Conservation (phyloP, 1,284 basidiomycete genomes). For the Ceratobasidium sp. region DNA sequence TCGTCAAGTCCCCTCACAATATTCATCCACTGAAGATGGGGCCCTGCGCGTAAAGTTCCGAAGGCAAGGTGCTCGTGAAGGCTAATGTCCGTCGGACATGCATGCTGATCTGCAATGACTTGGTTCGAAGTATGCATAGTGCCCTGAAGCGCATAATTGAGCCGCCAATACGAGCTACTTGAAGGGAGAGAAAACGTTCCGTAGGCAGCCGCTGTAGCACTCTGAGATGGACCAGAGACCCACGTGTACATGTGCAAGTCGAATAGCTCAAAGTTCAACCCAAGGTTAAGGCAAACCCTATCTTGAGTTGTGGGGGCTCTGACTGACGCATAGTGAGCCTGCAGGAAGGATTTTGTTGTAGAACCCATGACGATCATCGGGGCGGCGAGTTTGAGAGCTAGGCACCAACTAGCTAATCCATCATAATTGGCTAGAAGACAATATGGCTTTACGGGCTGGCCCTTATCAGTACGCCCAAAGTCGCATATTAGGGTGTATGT, state of each 20-base stretch:
- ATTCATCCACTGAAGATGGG: slow-evolving; percentile 43
- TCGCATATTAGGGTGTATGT: slow-evolving; percentile 54
- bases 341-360: slow-evolving; percentile 13
- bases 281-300: slow-evolving; percentile 20
- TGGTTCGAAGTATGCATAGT: slow-evolving; percentile 28
- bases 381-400: too few relatives aligned
- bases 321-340: slow-evolving; percentile 4
- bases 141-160: slow-evolving; percentile 14
- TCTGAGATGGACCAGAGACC: not conserved
- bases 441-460: not conserved
- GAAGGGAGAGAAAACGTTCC: slow-evolving; percentile 11
- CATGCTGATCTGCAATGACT: slow-evolving; percentile 30
- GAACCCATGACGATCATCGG: slow-evolving; percentile 24
- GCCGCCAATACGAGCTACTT: slow-evolving; percentile 10
- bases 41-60: slow-evolving; percentile 32
- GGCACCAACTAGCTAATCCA: not conserved
- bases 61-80: slow-evolving; percentile 44
- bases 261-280: slow-evolving; percentile 14
- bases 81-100: slow-evolving; percentile 15
- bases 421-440: not conserved
- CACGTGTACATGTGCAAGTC: not conserved
- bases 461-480: not conserved
- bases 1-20: slow-evolving; percentile 37
- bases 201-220: not conserved
- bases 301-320: not conserved